phyloP scores from a whole-genome alignment of 2,329 filamentous ascomycete species.

The Penicillium sp. region DNA sequence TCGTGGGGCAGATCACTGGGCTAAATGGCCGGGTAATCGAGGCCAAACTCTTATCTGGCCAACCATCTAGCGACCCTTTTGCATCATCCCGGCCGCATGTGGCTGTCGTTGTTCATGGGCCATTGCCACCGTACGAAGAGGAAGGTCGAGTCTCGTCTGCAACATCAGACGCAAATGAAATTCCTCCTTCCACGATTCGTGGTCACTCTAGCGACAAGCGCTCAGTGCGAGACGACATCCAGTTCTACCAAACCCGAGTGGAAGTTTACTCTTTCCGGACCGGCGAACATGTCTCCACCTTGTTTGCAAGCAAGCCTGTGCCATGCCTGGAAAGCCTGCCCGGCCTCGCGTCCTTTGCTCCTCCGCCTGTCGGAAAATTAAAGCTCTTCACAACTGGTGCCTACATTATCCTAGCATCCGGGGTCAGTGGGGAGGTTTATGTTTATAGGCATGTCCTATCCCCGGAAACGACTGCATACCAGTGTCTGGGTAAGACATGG shows the following conservation, averaged over 20 bases:
- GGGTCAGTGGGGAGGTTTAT: constrained; percentile 82
- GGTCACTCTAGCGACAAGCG: constrained; percentile 20
- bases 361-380: constrained; percentile 68
- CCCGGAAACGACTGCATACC: constrained; percentile 40
- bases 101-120: constrained; percentile 76
- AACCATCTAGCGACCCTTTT: constrained; percentile 50
- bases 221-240: constrained; percentile 25
- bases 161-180: constrained; percentile 36
- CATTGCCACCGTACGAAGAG: constrained; percentile 55
- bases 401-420: constrained; percentile 72
- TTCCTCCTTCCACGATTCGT: constrained; percentile 25
- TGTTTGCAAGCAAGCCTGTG: constrained; percentile 68
- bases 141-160: constrained; percentile 30
- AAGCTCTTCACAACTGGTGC: constrained; percentile 69
- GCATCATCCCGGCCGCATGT: constrained; percentile 67
- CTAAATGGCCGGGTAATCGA: constrained; percentile 75
- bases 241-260: constrained; percentile 75
- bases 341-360: constrained; percentile 65
- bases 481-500: constrained; percentile 87
- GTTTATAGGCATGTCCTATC: constrained; percentile 55
- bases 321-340: constrained; percentile 54
- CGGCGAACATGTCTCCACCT: constrained; percentile 66
- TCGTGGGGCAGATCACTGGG: constrained; percentile 68
- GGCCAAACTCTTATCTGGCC: constrained; percentile 79
- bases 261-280: constrained; percentile 83